These are phyloP conservation scores for Cryomyces minteri DNA, from an alignment of 495 filamentous ascomycete genomes.

Conservation along the genomic window DNA sequence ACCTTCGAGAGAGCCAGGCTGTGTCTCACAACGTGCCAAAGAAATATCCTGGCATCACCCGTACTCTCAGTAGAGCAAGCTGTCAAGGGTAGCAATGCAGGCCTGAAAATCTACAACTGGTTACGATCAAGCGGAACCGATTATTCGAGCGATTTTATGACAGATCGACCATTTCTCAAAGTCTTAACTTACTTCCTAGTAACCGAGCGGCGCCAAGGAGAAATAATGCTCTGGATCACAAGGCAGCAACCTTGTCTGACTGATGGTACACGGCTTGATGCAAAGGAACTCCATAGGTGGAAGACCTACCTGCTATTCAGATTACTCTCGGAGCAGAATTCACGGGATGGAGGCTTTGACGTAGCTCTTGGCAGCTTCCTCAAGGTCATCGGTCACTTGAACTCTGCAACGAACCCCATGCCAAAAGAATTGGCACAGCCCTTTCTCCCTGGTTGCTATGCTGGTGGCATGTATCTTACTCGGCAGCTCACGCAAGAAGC, in stretches of 20 bases:
- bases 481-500: background rate
- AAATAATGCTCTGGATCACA: constrained; percentile 25
- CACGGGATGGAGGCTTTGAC: background rate
- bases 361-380: background rate
- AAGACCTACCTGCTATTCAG: background rate
- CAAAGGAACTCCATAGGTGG: background rate
- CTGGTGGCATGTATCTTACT: background rate
- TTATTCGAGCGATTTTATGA: constrained; percentile 18
- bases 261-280: too few relatives aligned
- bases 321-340: background rate
- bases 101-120: constrained; percentile 28
- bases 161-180: constrained; percentile 13
- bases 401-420: background rate
- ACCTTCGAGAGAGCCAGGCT: constrained; percentile 5
- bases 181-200: constrained; percentile 27
- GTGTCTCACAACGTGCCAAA: constrained; percentile 9
- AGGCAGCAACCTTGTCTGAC: background rate
- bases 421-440: background rate
- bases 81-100: constrained; percentile 22
- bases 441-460: background rate
- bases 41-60: background rate
- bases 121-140: constrained; percentile 30
- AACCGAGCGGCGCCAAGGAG: constrained; percentile 27
- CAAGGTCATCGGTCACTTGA: background rate
- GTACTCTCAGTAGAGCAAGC: background rate